Evolutionary conservation across 2,329 filamentous ascomycete species (phyloP), one percentile per base, ranked within the genome.

Genomic region (Penicillium griseofulvum): DNA sequence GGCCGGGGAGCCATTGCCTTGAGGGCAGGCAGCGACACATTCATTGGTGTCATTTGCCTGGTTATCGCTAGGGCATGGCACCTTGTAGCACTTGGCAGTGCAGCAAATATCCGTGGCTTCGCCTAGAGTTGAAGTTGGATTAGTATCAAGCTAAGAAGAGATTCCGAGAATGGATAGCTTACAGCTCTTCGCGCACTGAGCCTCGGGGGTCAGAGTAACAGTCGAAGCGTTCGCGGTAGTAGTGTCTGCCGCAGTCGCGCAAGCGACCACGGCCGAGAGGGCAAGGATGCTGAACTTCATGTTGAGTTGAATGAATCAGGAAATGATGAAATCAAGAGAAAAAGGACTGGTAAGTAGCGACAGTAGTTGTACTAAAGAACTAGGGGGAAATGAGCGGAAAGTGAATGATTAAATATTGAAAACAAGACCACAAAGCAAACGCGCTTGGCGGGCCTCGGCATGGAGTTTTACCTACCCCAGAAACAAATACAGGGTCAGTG

Each of bases 1-100:
- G 12, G 67, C 68, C 3, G 74, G 66, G 29, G 76, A 73, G 42
- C 81, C 80, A 59, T 76, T 74, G 52, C 81, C 81, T 73, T 83
- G 80, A 54, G 79, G 76, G 68, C 81, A 84, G 50, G 76, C 72
- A 43, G 74, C 74, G 44, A 79, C 80, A 63, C 81, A 84, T 46
- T 74, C 69, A 65, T 74, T 81, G 66, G 80, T 83, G 55, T 76
- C 73, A 63, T 80, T 76, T 63, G 74, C 78, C 68, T 80, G 75
- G 45, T 67, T 65, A n/a, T 76, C 72, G 67, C 77, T 78, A 58
- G 81, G 81, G 67, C 78, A 81, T 31, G 81, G 81, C 37, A 78
- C 76, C 36, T 77, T 72, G 61, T 78, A 72, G 71, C 81, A 84
- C 14, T 69, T 65, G 36, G 81, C 81, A 59, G 75, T 68, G 72